These are phyloP conservation scores for Gliomastix tumulicola DNA, from an alignment of 2,329 filamentous ascomycete genomes.

Conservation along the genomic window DNA sequence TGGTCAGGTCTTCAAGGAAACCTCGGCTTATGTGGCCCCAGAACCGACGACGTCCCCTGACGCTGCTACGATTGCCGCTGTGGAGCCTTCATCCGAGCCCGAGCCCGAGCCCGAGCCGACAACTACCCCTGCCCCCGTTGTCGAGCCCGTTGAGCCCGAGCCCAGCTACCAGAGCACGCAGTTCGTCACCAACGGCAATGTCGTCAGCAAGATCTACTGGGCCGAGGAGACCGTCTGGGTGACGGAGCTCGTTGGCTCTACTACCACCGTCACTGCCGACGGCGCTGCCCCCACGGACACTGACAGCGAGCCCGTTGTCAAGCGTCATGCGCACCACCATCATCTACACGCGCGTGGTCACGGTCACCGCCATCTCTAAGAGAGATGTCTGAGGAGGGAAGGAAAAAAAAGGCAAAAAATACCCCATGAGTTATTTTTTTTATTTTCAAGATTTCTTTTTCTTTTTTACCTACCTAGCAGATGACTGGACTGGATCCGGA, in stretches of 20 bases:
- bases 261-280: conserved; percentile 30
- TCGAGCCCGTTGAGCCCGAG: conserved; percentile 21
- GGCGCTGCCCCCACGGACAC: conserved; percentile 11
- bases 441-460: conserved; percentile 9
- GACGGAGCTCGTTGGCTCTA: conserved; percentile 33
- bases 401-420: conserved; percentile 1
- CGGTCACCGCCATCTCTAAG: conserved; percentile 19
- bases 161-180: conserved; percentile 39
- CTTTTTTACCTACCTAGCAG: no score
- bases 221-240: conserved; percentile 48
- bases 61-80: conserved; percentile 1
- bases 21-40: conserved; percentile 9
- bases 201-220: conserved; percentile 51
- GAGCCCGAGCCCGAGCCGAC: not conserved
- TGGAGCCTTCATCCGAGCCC: not conserved
- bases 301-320: conserved; percentile 6
- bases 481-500: conserved; percentile 28
- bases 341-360: no score
- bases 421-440: conserved; percentile 6
- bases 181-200: conserved; percentile 39
- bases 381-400: conserved; percentile 6
- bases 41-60: conserved; percentile 6
- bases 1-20: conserved; percentile 34
- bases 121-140: conserved; percentile 12
- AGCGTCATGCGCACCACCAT: conserved; percentile 21